Base-by-base conservation (phyloP, 176 grass and related monocot genomes). In the Poa pratensis region DNA sequence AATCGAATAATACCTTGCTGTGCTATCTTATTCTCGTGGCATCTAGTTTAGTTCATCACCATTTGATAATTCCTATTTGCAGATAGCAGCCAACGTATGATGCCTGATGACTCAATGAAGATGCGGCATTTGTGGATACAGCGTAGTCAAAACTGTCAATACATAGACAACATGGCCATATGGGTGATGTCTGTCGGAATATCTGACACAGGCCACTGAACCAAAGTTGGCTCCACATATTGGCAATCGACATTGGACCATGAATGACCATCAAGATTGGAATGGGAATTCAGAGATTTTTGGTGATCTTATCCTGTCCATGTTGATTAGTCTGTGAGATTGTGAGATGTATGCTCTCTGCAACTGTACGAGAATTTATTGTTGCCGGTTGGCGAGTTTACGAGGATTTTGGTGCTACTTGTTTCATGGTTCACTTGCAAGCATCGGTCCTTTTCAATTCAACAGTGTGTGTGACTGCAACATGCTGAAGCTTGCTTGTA, bases 251-350 rank as follows among this genome's bases (percentile, higher is more conserved):
- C 17, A 53, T 20, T 72, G 65, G 53, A 50, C 66, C 10, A 40
- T 11, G 68, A 20, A 55, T 45, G 9, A 45, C 9, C 24, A 72
- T 86, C 76, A 23, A 50, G 65, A 18, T 50, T 3, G 11, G 48
- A 58, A 46, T 78, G 22, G 39, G 64, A 78, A 58, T 70, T 40
- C 8, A 20, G 65, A 61, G 39, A 62, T 51, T 61, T 86, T 37
- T 35, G 23, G 18, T 5, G 14, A 73, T 73, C 66, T 27, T 73
- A 80, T 86, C 67, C 7, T 48, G 35, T 78, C 51, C 39, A 18
- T 86, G 76, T 9, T 72, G 39, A 51, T 17, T 16, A 32, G 26
- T 34, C 1, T 57, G 75, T 19, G n/a, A n/a, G n/a, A 23, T 15
- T 39, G 22, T 16, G 18, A 12, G 20, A 1, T 39, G 16, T 40